Evolutionary conservation across 129 eudicot genomes (phyloP).

Genomic region (Flaveria bidentis): DNA sequence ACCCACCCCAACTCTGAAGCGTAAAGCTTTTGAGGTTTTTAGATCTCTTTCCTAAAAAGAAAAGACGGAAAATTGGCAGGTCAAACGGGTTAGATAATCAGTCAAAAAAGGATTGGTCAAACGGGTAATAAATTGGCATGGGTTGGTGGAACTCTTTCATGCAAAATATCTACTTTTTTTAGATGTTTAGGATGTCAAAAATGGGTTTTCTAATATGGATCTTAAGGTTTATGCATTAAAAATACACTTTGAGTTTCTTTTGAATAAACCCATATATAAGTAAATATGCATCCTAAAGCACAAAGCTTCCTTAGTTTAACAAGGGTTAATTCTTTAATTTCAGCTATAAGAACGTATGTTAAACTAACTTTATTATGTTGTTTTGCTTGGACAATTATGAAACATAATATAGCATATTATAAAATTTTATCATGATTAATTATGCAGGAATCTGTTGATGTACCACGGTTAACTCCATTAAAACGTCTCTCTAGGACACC

Average conservation of each 20-base stretch:
- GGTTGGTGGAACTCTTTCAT: not conserved
- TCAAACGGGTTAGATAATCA: not conserved
- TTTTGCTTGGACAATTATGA: not conserved
- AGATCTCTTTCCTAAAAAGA: conserved; percentile 13
- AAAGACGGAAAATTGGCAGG: not conserved
- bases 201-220: too few relatives aligned
- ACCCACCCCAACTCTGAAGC: conserved; percentile 50
- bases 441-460: conserved; percentile 51
- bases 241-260: not conserved
- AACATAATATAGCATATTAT: conserved; percentile 12
- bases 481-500: conserved; percentile 64
- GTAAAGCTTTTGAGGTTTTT: conserved; percentile 67
- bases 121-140: not conserved
- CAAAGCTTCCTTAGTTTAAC: not conserved
- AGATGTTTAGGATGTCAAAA: not conserved
- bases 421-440: conserved; percentile 21
- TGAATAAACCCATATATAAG: not conserved
- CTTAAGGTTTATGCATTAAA: not conserved
- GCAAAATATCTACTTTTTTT: not conserved
- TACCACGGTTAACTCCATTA: conserved; percentile 38
- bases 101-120: not conserved
- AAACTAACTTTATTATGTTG: not conserved
- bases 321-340: not conserved
- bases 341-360: not conserved
- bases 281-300: not conserved